Conservation (phyloP, 768 basidiomycete species). For the Mycena epipterygia region DNA sequence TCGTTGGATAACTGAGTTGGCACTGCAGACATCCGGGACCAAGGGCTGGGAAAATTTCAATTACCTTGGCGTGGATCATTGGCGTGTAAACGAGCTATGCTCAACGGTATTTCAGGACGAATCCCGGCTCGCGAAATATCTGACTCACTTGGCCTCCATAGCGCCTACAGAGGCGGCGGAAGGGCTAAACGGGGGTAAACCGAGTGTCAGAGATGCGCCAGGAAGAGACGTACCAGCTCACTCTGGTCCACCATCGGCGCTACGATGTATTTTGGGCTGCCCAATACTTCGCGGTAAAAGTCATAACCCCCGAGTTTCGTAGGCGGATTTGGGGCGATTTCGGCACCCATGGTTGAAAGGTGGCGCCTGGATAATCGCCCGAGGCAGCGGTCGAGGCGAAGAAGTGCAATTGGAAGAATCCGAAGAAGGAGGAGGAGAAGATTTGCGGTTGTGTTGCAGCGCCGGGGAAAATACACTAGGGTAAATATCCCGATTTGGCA, state of each 20-base stretch:
- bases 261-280: constrained; percentile 90
- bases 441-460: neutral
- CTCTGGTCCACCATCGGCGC: constrained; percentile 99
- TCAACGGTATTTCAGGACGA: constrained; percentile 31
- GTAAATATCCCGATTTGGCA: neutral
- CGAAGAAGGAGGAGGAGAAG: neutral
- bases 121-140: constrained; percentile 23
- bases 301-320: constrained; percentile 81
- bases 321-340: neutral
- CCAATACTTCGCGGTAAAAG: constrained; percentile 83
- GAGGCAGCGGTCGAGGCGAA: neutral
- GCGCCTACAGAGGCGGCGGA: constrained; percentile 85
- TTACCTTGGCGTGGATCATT: constrained; percentile 96
- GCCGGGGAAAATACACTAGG: neutral
- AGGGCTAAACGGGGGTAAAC: constrained; percentile 69
- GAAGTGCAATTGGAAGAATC: constrained; percentile 15
- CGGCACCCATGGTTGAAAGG: constrained; percentile 7
- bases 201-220: neutral
- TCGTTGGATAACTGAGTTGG: neutral
- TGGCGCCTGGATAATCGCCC: constrained; percentile 6
- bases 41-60: neutral
- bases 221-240: constrained; percentile 78
- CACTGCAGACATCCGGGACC: neutral
- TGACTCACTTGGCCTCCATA: constrained; percentile 83
- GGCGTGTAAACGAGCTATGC: constrained; percentile 91